A percentile compares a stretch with the other conserved stretches of the same genome.
phyloP scores from a whole-genome alignment of 2,329 filamentous ascomycete genomes.

The Ophiostoma sp. region DNA sequence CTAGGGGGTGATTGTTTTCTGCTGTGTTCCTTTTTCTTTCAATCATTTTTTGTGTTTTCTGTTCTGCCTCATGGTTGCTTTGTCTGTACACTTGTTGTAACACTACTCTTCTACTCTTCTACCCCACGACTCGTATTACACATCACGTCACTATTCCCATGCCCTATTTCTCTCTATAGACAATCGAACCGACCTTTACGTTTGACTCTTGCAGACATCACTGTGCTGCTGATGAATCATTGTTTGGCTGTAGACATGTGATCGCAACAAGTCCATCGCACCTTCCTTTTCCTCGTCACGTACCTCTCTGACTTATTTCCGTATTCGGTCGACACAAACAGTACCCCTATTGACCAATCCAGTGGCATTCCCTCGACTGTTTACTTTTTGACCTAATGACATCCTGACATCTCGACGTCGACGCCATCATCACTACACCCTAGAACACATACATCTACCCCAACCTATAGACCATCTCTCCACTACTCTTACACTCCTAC shows the following conservation, averaged over 20 bases:
- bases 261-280: not conserved
- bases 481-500: not conserved
- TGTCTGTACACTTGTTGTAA: constrained; percentile 11
- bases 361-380: not conserved
- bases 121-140: not conserved
- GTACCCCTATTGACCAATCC: not conserved
- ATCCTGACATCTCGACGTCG: not conserved
- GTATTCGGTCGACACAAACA: not conserved
- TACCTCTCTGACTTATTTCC: not conserved
- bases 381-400: not conserved
- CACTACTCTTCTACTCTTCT: not conserved
- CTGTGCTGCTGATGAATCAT: not conserved
- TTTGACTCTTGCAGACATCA: not conserved
- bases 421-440: not conserved
- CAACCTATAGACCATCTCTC: not conserved
- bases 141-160: not conserved
- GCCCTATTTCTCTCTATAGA: not conserved
- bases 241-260: not conserved
- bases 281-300: not conserved
- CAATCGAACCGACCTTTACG: not conserved
- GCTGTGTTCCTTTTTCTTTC: not conserved
- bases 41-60: not conserved
- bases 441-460: not conserved
- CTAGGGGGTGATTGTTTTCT: constrained; percentile 40
- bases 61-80: not conserved